Evolutionary conservation across 768 basidiomycete genomes (phyloP).

Genomic region (Suillus subalutaceus): DNA sequence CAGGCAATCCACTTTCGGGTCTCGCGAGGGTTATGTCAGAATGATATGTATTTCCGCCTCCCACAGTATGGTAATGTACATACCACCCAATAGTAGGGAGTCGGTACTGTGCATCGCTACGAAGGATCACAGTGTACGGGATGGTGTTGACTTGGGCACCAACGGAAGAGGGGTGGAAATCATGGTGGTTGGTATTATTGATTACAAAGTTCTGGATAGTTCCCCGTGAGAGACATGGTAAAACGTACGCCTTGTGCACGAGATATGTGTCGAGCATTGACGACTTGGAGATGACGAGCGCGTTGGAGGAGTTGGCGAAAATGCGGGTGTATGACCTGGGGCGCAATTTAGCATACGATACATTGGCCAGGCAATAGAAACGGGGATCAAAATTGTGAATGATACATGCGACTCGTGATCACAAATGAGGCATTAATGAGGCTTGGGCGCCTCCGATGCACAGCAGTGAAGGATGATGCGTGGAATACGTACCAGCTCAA

Average conservation of each 20-base stretch:
- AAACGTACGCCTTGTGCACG: not conserved
- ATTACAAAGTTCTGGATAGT: not conserved
- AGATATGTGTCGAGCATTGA: not conserved
- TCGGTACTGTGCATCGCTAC: not conserved
- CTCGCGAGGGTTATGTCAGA: too few species aligned
- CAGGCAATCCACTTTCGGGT: too few species aligned
- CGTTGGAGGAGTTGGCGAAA: not conserved
- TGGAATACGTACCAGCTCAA: too few species aligned
- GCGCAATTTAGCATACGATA: too few species aligned
- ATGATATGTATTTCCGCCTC: too few species aligned
- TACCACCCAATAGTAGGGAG: too few species aligned
- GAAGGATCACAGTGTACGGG: not conserved
- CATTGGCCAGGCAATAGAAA: not conserved
- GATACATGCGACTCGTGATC: not conserved
- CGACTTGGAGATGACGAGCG: not conserved
- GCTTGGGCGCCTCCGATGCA: not conserved
- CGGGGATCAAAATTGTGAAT: not conserved
- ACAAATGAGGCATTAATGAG: not conserved
- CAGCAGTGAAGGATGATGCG: not conserved
- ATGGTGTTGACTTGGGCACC: not conserved
- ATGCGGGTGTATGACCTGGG: not conserved
- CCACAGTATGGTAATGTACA: too few species aligned
- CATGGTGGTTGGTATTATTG: not conserved
- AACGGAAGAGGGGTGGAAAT: not conserved
- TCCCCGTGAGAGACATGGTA: not conserved